Evolutionary conservation across 2,329 filamentous ascomycete species (phyloP).

Genomic region (Teratosphaeria destructans): DNA sequence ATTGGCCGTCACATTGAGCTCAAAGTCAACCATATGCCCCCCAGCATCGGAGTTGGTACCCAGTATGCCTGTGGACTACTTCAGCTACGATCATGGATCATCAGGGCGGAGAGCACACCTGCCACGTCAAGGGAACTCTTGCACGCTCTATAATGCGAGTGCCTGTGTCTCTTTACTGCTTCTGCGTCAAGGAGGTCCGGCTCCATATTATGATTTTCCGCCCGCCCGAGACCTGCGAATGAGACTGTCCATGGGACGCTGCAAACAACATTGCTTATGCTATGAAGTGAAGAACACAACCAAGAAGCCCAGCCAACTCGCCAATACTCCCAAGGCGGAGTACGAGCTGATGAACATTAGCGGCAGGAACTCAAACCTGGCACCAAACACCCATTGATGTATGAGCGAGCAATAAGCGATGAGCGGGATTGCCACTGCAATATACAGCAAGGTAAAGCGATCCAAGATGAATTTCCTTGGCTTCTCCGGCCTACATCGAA

Average conservation of each 20-base stretch:
- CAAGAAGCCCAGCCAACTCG: slow-evolving; percentile 90
- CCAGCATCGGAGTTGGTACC: not conserved
- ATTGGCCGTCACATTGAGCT: not conserved
- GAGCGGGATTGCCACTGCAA: slow-evolving; percentile 77
- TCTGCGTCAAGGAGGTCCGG: too few relatives aligned
- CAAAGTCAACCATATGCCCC: not conserved
- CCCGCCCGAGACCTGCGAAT: not conserved
- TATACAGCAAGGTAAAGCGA: slow-evolving; percentile 81
- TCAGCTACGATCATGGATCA: too few relatives aligned
- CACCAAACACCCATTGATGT: slow-evolving; percentile 74
- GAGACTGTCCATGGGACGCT: not conserved
- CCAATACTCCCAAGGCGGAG: slow-evolving; percentile 84
- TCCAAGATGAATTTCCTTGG: slow-evolving; percentile 84
- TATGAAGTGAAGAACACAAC: slow-evolving; percentile 66
- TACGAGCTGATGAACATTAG: slow-evolving; percentile 97
- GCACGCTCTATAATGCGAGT: too few relatives aligned
- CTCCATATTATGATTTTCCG: not conserved
- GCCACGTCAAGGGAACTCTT: too few relatives aligned
- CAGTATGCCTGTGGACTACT: too few relatives aligned
- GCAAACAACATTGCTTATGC: not conserved
- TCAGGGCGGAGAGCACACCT: too few relatives aligned
- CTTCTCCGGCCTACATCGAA: slow-evolving; percentile 47
- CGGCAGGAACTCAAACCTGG: slow-evolving; percentile 77
- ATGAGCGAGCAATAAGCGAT: slow-evolving; percentile 80
- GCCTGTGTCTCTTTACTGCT: too few relatives aligned